phyloP scores from a whole-genome alignment of 129 eudicot genomes.

The Escallonia herrerae region DNA sequence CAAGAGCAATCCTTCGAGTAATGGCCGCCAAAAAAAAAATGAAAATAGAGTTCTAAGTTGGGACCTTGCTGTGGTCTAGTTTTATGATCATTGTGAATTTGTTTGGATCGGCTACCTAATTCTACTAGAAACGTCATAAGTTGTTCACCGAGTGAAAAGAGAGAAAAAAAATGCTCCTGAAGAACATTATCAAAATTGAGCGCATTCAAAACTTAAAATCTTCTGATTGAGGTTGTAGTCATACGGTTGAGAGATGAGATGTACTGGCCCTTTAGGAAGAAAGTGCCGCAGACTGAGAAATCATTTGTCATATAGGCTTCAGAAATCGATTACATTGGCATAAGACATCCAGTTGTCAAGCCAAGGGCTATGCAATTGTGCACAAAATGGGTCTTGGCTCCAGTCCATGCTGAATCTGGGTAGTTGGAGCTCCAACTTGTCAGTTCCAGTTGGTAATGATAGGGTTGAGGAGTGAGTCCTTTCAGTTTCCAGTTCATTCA shows the following conservation, averaged over 20 bases:
- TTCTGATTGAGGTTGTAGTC: too few species aligned
- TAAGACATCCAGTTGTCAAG: constrained; percentile 41
- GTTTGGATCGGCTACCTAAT: too few species aligned
- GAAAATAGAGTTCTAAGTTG: too few species aligned
- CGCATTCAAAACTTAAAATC: background rate
- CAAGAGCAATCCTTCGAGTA: too few species aligned
- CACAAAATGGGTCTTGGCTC: constrained; percentile 50
- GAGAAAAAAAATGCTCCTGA: background rate
- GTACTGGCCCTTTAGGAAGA: background rate
- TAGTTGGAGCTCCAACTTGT: constrained; percentile 44
- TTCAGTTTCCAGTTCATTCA: constrained; percentile 1
- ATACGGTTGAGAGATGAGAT: background rate
- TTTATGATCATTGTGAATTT: too few species aligned
- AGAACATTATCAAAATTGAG: background rate
- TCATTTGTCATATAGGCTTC: background rate
- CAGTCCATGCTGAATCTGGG: constrained; percentile 45
- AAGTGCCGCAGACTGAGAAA: background rate
- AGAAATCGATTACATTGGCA: constrained; percentile 44
- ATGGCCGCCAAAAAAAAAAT: too few species aligned
- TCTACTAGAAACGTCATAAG: too few species aligned
- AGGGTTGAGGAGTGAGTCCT: constrained; percentile 19
- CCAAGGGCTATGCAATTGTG: constrained; percentile 67
- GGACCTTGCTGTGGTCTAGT: too few species aligned
- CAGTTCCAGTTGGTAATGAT: constrained; percentile 30
- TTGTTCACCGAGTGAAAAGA: background rate